Evolutionary conservation across 306 rosid species (phyloP), one percentile per base, ranked within the genome.

Genomic region (Quercus cerris): DNA sequence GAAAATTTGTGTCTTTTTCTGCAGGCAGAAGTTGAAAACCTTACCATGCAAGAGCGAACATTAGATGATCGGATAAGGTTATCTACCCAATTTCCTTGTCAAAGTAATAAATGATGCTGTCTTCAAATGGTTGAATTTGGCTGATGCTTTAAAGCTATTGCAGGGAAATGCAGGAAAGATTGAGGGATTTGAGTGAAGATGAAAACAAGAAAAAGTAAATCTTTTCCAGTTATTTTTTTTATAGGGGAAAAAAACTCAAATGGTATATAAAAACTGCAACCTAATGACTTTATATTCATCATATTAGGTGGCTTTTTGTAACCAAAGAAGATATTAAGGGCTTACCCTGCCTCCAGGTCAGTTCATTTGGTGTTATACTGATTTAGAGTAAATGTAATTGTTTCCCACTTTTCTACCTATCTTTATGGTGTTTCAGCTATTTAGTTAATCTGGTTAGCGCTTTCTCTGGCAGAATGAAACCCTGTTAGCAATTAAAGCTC

Each of bases 401-500:
- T 67, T 61, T 87, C 82, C 79, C 72, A 70, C 18, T 81, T 77
- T 41, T 73, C 76, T 51, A 66, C 68, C 74, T 61, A 71, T 56
- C n/a, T 74, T 69, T 54, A 57, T 54, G 52, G 57, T 58, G 62
- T 46, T 62, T 84, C 79, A 25, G 71, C 62, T 73, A 70, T 83
- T 9, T 66, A 69, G 18, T 73, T 78, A 78, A 81, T 76, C 86
- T 70, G 70, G 31, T 81, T 55, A 71, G 70, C 3, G 77, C 77
- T 75, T 74, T 79, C 66, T 73, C 30, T 67, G 77, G 83, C 91
- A 96, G 99, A 91, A 96, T 82, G 97, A 96, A 91, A 96, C 99
- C 41, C 91, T 96, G 49, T 91, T 96, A 88, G 98, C 99, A 76
- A 89, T 96, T 77, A 93, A 91, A 86, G 99, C 97, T 78, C 99